Evolutionary conservation across 345 rosid species (phyloP).

Genomic region (Lepidium africanum): DNA sequence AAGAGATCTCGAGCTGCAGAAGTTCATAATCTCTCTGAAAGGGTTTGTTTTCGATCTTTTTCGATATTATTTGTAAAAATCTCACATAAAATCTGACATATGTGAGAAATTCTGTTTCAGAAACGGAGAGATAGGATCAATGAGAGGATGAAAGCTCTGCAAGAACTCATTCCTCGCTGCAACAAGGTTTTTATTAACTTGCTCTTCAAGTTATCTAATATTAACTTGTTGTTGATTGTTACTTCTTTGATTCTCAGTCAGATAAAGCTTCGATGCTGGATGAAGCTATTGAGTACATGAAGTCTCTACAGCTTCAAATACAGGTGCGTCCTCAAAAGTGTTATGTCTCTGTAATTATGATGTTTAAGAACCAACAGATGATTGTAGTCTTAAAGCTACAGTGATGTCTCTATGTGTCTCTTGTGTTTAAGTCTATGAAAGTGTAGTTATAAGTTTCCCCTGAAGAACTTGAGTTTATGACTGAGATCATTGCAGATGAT

Average conservation of each 20-base stretch:
- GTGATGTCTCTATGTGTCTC: neutral
- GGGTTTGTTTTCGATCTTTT: slow-evolving; percentile 41
- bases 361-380: neutral
- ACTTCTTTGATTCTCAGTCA: slow-evolving; percentile 6
- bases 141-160: slow-evolving; percentile 71
- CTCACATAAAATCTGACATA: slow-evolving; percentile 32
- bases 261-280: slow-evolving; percentile 36
- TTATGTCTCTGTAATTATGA: neutral
- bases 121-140: slow-evolving; percentile 76
- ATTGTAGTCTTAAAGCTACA: neutral
- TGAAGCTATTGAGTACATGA: slow-evolving; percentile 34
- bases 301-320: slow-evolving; percentile 32
- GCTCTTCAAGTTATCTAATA: slow-evolving; percentile 8
- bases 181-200: slow-evolving; percentile 19
- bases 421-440: neutral
- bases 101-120: slow-evolving; percentile 42
- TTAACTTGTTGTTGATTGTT: neutral
- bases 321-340: slow-evolving; percentile 6
- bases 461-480: slow-evolving; percentile 7
- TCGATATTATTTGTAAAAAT: neutral
- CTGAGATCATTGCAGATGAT: slow-evolving; percentile 47
- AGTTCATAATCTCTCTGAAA: slow-evolving; percentile 94
- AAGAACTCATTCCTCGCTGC: slow-evolving; percentile 41
- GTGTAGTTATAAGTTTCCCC: neutral
- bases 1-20: slow-evolving; percentile 90